A percentile compares a stretch with the other conserved stretches of the same genome.
phyloP scores from a whole-genome alignment of 2,329 filamentous ascomycete genomes.

The Phaeosphaeria sp. region DNA sequence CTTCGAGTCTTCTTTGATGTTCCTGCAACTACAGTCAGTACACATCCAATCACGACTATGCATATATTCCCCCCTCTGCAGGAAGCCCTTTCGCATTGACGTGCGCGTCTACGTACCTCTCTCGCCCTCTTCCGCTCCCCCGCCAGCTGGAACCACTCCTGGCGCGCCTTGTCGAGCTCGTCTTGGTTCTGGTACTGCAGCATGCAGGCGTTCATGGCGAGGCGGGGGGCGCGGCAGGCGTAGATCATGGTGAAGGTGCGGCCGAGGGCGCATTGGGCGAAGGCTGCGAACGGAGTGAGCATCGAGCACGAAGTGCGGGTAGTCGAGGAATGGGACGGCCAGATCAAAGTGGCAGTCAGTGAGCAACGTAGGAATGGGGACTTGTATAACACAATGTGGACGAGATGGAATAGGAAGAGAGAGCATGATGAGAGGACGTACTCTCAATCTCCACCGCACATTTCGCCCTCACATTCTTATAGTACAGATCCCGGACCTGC shows the following conservation, averaged over 20 bases:
- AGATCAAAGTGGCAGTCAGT: too few relatives aligned
- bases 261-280: conserved; percentile 86
- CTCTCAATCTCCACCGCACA: conserved; percentile 70
- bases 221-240: conserved; percentile 79
- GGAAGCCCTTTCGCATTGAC: too few relatives aligned
- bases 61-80: too few relatives aligned
- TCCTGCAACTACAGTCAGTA: too few relatives aligned
- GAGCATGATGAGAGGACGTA: conserved; percentile 29
- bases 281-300: too few relatives aligned
- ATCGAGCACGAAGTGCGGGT: too few relatives aligned
- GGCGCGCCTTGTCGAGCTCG: conserved; percentile 85
- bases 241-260: conserved; percentile 89
- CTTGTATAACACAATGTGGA: too few relatives aligned
- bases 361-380: too few relatives aligned
- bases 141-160: conserved; percentile 88
- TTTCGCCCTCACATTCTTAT: conserved; percentile 79
- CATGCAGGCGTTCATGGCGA: conserved; percentile 95
- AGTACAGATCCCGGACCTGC: conserved; percentile 79
- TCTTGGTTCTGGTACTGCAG: conserved; percentile 80
- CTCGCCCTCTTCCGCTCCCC: conserved; percentile 73
- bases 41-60: too few relatives aligned
- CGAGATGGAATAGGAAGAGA: too few relatives aligned
- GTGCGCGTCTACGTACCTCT: too few relatives aligned
- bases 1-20: conserved; percentile 54
- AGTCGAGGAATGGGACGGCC: too few relatives aligned